Evolutionary conservation across 441 rosid genomes (phyloP), one percentile per base, ranked within the genome.

Genomic region (Eruca vesicaria): DNA sequence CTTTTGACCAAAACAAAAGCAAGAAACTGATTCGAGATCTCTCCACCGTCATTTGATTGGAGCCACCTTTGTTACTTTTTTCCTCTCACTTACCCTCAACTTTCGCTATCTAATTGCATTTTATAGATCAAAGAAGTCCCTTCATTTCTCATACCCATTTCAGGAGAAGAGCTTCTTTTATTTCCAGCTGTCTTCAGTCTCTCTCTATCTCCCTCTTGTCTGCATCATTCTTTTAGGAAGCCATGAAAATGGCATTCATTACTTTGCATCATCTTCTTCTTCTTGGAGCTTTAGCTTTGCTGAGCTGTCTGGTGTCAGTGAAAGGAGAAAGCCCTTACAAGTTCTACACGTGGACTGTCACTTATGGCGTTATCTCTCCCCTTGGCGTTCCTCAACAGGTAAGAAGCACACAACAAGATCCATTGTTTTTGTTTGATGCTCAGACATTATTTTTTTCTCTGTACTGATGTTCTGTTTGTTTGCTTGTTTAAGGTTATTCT

Each of bases 361-460:
- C 94, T 77, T 86, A 88, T 66, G 97, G 92, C 66, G 82, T 84
- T 58, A 63, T 83, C 55, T 89, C 87, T 73, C 86, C 92, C 33
- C 91, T 91, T 62, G 92, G 94, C 19, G 86, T 78, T 45, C 92
- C 92, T 38, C 97, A 89, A 73, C 90, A 86, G 94, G 97, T 91
- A 73, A 32, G 71, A 77, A 61, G 12, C 55, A 67, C 10, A 9
- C 65, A n/a, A 58, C 53, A 9, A 61, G 63, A 59, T 38, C 59
- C 15, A 26, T 36, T 62, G 5, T 12, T 62, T 66, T 48, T 53
- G 59, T 72, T 66, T 62, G 21, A 23, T 59, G 21, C 5, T 33
- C 68, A 9, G 76, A 6, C 6, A 26, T 23, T 48, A n/a, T 29
- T 74, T 6, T 59, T 32, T 29, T 63, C 52, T 21, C 53, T 63